Evolutionary conservation across 1,284 basidiomycete genomes (phyloP).

Genomic region (Vanrija pseudolonga): DNA sequence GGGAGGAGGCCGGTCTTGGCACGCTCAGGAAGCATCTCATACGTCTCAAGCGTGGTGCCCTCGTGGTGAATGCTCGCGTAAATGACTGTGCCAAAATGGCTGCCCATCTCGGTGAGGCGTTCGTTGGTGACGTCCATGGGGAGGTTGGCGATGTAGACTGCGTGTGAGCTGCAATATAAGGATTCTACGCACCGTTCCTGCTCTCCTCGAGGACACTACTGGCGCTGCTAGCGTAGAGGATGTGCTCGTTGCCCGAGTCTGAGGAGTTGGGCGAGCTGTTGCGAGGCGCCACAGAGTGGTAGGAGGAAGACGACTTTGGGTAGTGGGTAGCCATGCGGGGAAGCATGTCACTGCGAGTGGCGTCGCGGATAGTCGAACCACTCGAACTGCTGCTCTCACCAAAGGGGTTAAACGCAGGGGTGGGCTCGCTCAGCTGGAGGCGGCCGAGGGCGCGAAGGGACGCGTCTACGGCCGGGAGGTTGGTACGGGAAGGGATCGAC

Average conservation of each 20-base stretch:
- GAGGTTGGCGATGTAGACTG: constrained; percentile 34
- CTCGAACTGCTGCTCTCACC: neutral
- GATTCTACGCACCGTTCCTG: constrained; percentile 26
- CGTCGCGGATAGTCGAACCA: too few species aligned
- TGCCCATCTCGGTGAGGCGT: constrained; percentile 18
- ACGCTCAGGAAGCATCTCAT: constrained; percentile 13
- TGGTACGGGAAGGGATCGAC: neutral
- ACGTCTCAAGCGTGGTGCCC: neutral
- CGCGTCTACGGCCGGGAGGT: neutral
- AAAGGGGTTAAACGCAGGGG: neutral
- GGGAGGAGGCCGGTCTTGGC: neutral
- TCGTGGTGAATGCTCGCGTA: constrained; percentile 21
- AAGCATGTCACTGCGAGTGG: too few species aligned
- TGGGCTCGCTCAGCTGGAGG: too few species aligned
- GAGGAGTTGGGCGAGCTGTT: too few species aligned
- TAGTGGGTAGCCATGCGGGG: too few species aligned
- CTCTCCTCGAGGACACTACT: constrained; percentile 24
- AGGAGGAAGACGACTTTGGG: too few species aligned
- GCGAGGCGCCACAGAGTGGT: too few species aligned
- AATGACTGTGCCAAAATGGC: constrained; percentile 28
- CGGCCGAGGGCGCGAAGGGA: too few species aligned
- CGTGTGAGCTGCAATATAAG: too few species aligned
- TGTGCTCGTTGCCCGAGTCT: too few species aligned
- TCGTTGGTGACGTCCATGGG: constrained; percentile 15
- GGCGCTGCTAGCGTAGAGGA: neutral